Percentiles rank a stretch among this genome's conserved stretches.
These are phyloP conservation scores for Neurospora sp. DNA, from an alignment of 495 filamentous ascomycete genomes.

Conservation along the genomic window DNA sequence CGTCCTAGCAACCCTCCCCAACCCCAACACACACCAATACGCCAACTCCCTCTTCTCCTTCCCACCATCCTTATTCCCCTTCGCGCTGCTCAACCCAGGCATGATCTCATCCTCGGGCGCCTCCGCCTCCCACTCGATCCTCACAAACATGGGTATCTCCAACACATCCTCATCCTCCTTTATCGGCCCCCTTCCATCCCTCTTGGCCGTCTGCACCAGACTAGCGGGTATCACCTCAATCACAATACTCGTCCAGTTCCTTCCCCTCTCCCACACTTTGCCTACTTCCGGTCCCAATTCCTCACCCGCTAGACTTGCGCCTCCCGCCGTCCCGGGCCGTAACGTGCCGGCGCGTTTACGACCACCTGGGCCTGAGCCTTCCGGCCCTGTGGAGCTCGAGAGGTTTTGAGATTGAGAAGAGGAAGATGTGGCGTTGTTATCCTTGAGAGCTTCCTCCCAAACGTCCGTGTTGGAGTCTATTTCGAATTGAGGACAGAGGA, in stretches of 20 bases:
- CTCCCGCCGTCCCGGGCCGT: slow-evolving; percentile 25
- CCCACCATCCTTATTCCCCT: slow-evolving; percentile 19
- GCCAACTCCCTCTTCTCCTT: slow-evolving; percentile 63
- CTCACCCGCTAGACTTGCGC: slow-evolving; percentile 27
- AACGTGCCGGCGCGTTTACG: neutral
- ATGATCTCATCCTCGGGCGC: slow-evolving; percentile 53
- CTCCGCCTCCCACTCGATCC: slow-evolving; percentile 85
- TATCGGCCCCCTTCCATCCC: slow-evolving; percentile 24
- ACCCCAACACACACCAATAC: slow-evolving; percentile 89
- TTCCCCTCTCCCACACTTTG: slow-evolving; percentile 86
- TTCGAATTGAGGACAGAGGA: slow-evolving; percentile 89
- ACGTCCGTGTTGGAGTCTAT: slow-evolving; percentile 91
- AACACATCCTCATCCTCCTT: slow-evolving; percentile 78
- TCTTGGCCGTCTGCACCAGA: slow-evolving; percentile 20
- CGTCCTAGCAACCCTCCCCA: slow-evolving; percentile 54
- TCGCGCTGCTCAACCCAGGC: slow-evolving; percentile 15
- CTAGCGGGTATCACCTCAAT: slow-evolving; percentile 77
- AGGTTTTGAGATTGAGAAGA: neutral
- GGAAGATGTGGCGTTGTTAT: slow-evolving; percentile 15
- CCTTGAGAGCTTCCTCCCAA: slow-evolving; percentile 80
- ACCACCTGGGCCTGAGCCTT: neutral
- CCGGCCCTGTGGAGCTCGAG: neutral
- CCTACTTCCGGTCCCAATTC: slow-evolving; percentile 60
- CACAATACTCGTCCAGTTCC: slow-evolving; percentile 92
- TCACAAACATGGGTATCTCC: slow-evolving; percentile 89